phyloP scores from a whole-genome alignment of 345 rosid genomes.

The Ceriops decandra region DNA sequence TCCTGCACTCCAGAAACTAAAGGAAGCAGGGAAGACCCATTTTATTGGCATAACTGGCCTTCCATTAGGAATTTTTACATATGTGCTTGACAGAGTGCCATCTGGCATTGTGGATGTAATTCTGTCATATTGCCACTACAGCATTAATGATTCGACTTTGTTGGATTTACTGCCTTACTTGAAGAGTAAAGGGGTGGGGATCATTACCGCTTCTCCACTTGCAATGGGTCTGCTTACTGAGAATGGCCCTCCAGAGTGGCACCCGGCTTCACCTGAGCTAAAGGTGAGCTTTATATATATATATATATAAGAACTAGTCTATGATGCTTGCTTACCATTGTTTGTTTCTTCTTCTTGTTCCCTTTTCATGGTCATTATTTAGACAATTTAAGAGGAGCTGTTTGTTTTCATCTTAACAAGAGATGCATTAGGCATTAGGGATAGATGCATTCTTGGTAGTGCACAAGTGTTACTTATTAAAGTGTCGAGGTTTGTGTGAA shows the following conservation, averaged over 20 bases:
- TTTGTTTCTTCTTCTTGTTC: background rate
- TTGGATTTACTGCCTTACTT: slow-evolving; percentile 76
- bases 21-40: slow-evolving; percentile 73
- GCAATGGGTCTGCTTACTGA: slow-evolving; percentile 89
- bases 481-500: too few relatives aligned
- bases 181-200: slow-evolving; percentile 77
- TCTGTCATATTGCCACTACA: slow-evolving; percentile 76
- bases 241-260: slow-evolving; percentile 95
- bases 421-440: background rate
- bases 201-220: slow-evolving; percentile 85
- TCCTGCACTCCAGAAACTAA: slow-evolving; percentile 82
- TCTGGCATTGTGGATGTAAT: slow-evolving; percentile 73
- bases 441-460: background rate
- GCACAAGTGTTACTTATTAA: too few relatives aligned
- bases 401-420: background rate
- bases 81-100: slow-evolving; percentile 80
- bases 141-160: slow-evolving; percentile 70
- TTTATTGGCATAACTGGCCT: slow-evolving; percentile 93
- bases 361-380: too few relatives aligned
- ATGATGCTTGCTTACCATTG: background rate
- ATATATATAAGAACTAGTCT: background rate
- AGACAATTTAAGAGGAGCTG: too few relatives aligned
- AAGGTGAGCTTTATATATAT: slow-evolving; percentile 40
- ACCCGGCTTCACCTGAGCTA: slow-evolving; percentile 82
- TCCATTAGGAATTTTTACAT: slow-evolving; percentile 57